Percentiles rank a stretch among this genome's conserved stretches.
These are phyloP conservation scores for Dothideomycetidae sp. DNA, from an alignment of 2,329 filamentous ascomycete genomes.

Conservation along the genomic window DNA sequence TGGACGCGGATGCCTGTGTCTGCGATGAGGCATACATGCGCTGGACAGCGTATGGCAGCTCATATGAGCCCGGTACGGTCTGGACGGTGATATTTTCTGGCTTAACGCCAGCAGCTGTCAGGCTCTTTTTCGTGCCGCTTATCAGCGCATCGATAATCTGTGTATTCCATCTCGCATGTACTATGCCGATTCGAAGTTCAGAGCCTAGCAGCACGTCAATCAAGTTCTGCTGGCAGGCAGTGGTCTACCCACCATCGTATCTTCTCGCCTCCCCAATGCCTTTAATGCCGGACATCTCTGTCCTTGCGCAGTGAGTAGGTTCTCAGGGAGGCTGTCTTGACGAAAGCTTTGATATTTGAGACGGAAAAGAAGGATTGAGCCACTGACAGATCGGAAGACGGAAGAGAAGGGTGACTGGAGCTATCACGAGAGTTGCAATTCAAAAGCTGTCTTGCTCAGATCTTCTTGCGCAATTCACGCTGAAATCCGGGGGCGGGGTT, in stretches of 20 bases:
- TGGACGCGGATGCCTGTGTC: conserved; percentile 55
- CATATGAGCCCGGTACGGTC: conserved; percentile 86
- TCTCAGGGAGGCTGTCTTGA: too few species aligned
- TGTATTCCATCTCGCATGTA: conserved; percentile 92
- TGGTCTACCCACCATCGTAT: conserved; percentile 40
- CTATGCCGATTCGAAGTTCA: conserved; percentile 75
- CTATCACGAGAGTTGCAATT: too few species aligned
- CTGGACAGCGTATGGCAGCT: conserved; percentile 82
- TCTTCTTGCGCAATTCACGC: too few species aligned
- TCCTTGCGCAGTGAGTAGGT: too few species aligned
- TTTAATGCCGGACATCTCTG: conserved; percentile 42
- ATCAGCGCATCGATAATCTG: conserved; percentile 78
- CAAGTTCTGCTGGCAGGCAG: conserved; percentile 30
- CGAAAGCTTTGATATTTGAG: too few species aligned
- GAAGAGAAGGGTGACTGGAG: too few species aligned
- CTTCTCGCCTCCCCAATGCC: conserved; percentile 45
- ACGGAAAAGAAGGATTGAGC: too few species aligned
- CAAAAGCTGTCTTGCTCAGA: too few species aligned
- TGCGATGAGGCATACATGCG: conserved; percentile 41
- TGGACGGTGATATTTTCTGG: conserved; percentile 80
- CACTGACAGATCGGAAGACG: too few species aligned
- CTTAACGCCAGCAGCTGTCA: conserved; percentile 65
- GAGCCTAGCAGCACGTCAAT: conserved; percentile 43
- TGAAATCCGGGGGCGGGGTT: too few species aligned
- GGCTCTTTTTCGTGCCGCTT: conserved; percentile 61